phyloP scores from a whole-genome alignment of 257 asterid genomes.

The Craterostigma plantagineum region DNA sequence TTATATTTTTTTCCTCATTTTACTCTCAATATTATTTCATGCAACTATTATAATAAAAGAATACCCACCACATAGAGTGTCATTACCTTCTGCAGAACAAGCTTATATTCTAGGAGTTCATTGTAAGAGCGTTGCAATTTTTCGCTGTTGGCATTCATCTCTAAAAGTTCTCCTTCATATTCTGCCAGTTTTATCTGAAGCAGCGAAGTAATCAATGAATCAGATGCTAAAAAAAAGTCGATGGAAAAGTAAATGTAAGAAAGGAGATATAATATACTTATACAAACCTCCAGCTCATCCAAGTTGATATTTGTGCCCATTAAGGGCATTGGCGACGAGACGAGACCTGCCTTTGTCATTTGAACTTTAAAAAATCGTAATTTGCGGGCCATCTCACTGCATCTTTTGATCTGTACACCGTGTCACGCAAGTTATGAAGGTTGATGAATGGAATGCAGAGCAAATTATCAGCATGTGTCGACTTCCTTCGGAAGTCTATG shows the following conservation, averaged over 20 bases:
- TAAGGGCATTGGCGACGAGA: constrained; percentile 24
- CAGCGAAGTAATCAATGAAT: too few relatives aligned
- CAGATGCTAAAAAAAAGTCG: constrained; percentile 7
- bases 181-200: constrained; percentile 37
- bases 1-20: too few relatives aligned
- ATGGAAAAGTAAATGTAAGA: constrained; percentile 3
- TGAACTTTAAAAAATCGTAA: constrained; percentile 78
- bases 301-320: constrained; percentile 29
- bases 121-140: constrained; percentile 67
- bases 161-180: constrained; percentile 69
- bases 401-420: constrained; percentile 58
- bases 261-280: not conserved
- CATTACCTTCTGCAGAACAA: constrained; percentile 50
- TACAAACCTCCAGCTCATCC: constrained; percentile 81
- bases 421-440: constrained; percentile 5
- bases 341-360: constrained; percentile 68
- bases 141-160: constrained; percentile 63
- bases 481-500: too few relatives aligned
- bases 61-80: not conserved
- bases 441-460: too few relatives aligned
- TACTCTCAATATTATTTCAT: too few relatives aligned
- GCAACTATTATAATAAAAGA: too few relatives aligned
- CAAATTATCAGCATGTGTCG: too few relatives aligned
- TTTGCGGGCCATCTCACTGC: constrained; percentile 98
- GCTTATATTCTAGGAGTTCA: constrained; percentile 73